A percentile compares a stretch with the other conserved stretches of the same genome.
phyloP scores from a whole-genome alignment of 2,329 filamentous ascomycete genomes.

The Nothophoma quercina region DNA sequence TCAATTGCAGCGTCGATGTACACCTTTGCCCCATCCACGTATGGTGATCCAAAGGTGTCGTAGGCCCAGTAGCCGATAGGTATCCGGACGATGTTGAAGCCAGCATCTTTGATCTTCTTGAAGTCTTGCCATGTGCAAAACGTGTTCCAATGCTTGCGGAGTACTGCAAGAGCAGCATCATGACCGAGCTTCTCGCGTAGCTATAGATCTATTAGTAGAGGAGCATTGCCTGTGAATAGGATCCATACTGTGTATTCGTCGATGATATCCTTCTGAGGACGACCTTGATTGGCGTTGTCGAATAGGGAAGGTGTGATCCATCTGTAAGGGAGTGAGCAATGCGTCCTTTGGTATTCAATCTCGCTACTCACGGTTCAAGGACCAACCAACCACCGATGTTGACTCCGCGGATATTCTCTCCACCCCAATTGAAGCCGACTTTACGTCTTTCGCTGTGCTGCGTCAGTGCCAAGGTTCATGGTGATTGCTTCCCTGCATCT shows the following conservation, averaged over 20 bases:
- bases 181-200: constrained; percentile 59
- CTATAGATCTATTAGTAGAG: neutral
- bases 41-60: constrained; percentile 58
- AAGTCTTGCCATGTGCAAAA: constrained; percentile 62
- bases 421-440: constrained; percentile 58
- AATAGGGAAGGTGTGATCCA: constrained; percentile 69
- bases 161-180: constrained; percentile 52
- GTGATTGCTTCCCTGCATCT: neutral
- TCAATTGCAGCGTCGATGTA: constrained; percentile 65
- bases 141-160: constrained; percentile 60
- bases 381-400: constrained; percentile 62
- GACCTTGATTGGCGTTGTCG: constrained; percentile 36
- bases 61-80: constrained; percentile 69
- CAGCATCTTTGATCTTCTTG: constrained; percentile 62
- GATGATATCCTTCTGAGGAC: constrained; percentile 47
- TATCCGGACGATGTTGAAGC: constrained; percentile 67
- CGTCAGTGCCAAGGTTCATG: constrained; percentile 20
- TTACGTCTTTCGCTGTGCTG: constrained; percentile 39
- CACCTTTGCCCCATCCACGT: constrained; percentile 59
- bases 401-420: constrained; percentile 59
- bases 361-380: constrained; percentile 51
- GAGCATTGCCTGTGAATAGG: neutral
- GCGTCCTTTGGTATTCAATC: no score
- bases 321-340: constrained; percentile 19
- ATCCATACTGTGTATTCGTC: constrained; percentile 57